phyloP scores from a whole-genome alignment of 805 yeast genomes.

The Zygosaccharomyces gambellarensis region DNA sequence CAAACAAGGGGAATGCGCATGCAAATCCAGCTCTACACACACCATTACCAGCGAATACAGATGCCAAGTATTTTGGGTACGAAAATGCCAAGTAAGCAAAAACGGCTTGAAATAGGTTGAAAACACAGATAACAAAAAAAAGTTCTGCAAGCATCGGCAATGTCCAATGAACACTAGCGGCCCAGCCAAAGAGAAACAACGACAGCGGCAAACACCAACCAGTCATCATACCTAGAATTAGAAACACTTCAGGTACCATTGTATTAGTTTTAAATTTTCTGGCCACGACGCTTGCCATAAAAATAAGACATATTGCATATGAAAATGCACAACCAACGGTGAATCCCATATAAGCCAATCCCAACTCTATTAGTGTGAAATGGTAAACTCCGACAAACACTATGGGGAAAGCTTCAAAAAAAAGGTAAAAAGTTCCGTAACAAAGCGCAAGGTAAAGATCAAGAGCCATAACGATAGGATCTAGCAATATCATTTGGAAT shows the following conservation, averaged over 20 bases:
- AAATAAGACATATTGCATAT: conserved; percentile 27
- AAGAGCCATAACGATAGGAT: conserved; percentile 52
- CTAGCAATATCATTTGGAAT: conserved; percentile 42
- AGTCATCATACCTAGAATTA: conserved; percentile 41
- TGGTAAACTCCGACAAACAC: conserved; percentile 43
- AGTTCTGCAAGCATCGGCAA: conserved; percentile 43
- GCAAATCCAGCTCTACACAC: conserved; percentile 49
- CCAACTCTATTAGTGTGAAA: conserved; percentile 45
- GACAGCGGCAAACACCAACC: conserved; percentile 41
- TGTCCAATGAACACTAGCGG: conserved; percentile 47
- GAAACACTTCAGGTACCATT: conserved; percentile 40
- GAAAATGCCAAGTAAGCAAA: conserved; percentile 47
- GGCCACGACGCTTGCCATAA: conserved; percentile 28
- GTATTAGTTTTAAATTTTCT: conserved; percentile 27
- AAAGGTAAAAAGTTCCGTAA: conserved; percentile 50
- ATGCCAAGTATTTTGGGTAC: conserved; percentile 48
- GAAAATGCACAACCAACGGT: conserved; percentile 44
- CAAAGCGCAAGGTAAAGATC: conserved; percentile 48
- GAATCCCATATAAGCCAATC: conserved; percentile 46
- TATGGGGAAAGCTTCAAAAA: conserved; percentile 60
- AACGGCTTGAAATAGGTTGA: conserved; percentile 47
- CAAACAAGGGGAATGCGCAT: conserved; percentile 61
- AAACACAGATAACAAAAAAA: conserved; percentile 39
- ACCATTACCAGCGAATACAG: conserved; percentile 56
- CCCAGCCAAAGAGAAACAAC: conserved; percentile 47